A percentile compares a stretch with the other conserved stretches of the same genome.
Evolutionary conservation across 345 rosid species (phyloP).

Genomic region (Eucalyptus regnans): DNA sequence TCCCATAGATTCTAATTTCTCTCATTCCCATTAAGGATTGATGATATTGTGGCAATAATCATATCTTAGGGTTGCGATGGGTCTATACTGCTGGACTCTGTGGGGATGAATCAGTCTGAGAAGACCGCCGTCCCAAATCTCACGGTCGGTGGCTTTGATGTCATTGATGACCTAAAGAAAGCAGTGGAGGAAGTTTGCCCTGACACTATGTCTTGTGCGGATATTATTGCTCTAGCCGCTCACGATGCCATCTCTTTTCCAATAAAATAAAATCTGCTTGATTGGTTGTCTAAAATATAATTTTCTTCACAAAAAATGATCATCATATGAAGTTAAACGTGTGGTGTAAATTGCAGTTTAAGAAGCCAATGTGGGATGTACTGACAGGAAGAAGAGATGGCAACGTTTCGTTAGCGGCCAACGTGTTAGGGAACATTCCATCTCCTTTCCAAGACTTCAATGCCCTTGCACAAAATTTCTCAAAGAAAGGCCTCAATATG

Average conservation of each 20-base stretch:
- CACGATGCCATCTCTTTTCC: constrained; percentile 45
- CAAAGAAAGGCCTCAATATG: background rate
- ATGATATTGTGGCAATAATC: background rate
- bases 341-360: background rate
- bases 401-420: background rate
- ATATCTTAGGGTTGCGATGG: constrained; percentile 44
- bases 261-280: background rate
- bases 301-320: background rate
- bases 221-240: constrained; percentile 46
- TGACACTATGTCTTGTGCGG: constrained; percentile 36
- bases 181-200: constrained; percentile 28
- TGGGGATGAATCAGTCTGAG: constrained; percentile 3
- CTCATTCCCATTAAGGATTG: background rate
- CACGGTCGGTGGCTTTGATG: constrained; percentile 27
- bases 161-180: constrained; percentile 46
- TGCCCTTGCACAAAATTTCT: background rate
- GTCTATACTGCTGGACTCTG: constrained; percentile 29
- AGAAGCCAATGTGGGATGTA: background rate
- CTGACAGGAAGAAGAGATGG: background rate
- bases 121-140: constrained; percentile 45
- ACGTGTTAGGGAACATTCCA: background rate
- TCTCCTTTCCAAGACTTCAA: constrained; percentile 25
- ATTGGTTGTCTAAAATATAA: background rate
- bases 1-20: background rate
- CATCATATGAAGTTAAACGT: background rate